Conservation (phyloP, 306 rosid species). For the Prosopis cineraria region DNA sequence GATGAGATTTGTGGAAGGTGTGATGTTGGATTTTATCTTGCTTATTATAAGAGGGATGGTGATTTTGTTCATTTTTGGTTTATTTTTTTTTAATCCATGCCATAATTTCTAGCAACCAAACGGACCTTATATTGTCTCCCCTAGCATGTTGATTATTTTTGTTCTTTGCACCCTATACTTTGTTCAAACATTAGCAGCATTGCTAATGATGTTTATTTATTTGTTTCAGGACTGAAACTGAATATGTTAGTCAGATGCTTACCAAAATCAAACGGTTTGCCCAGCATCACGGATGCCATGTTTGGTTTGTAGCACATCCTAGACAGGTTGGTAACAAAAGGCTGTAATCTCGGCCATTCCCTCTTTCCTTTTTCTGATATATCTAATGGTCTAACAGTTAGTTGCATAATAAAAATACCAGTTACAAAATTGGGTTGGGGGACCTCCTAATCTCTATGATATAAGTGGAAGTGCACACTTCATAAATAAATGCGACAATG, state of each 20-base stretch:
- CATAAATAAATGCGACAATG: conserved; percentile 93
- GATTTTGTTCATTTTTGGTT: no score
- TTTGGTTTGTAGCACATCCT: conserved; percentile 99
- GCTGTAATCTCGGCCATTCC: background rate
- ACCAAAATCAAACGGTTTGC: conserved; percentile 90
- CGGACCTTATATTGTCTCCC: conserved; percentile 8
- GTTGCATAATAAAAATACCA: conserved; percentile 53
- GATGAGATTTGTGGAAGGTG: no score
- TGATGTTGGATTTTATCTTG: no score
- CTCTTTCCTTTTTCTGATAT: conserved; percentile 32
- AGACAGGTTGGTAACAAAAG: conserved; percentile 64
- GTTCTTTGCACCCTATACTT: background rate
- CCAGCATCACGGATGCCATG: conserved; percentile 92
- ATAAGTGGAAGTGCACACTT: conserved; percentile 97
- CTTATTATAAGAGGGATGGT: no score
- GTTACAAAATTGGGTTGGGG: conserved; percentile 82
- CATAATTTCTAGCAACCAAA: no score
- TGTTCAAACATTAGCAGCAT: no score
- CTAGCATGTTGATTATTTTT: conserved; percentile 4
- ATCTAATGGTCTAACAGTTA: conserved; percentile 40
- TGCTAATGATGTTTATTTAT: conserved; percentile 7
- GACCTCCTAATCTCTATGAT: conserved; percentile 90
- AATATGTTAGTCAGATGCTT: conserved; percentile 96
- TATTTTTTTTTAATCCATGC: no score
- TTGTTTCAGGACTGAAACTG: conserved; percentile 83